Evolutionary conservation across 192 early-diverging fungal genomes (phyloP).

Genomic region (Coemansia umbellata): DNA sequence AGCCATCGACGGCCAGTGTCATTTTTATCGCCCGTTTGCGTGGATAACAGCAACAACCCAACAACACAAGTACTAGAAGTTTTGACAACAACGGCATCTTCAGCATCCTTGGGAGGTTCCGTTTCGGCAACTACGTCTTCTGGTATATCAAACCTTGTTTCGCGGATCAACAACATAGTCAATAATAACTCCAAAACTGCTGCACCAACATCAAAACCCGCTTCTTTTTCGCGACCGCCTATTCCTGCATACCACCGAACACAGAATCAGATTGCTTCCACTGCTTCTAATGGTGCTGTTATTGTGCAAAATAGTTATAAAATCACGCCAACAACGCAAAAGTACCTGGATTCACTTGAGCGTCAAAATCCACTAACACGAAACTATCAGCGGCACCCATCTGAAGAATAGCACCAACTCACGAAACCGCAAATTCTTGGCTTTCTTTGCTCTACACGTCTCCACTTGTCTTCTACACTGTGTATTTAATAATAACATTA

Average conservation of each 20-base stretch:
- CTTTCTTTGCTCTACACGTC: too few relatives aligned
- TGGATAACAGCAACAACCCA: not conserved
- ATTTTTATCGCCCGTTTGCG: slow-evolving; percentile 11
- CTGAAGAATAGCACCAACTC: too few relatives aligned
- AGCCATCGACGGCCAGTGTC: slow-evolving; percentile 10
- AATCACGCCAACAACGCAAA: slow-evolving; percentile 46
- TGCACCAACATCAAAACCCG: not conserved
- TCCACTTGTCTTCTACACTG: too few relatives aligned
- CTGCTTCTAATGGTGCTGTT: too few relatives aligned
- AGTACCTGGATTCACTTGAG: slow-evolving; percentile 41
- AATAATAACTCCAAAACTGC: slow-evolving; percentile 1
- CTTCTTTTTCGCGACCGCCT: slow-evolving; percentile 26
- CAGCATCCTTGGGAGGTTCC: not conserved
- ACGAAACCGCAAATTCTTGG: too few relatives aligned
- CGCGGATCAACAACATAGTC: slow-evolving; percentile 38
- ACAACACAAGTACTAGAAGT: not conserved
- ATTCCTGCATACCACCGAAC: slow-evolving; percentile 10
- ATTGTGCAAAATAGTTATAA: slow-evolving; percentile 14
- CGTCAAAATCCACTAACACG: too few relatives aligned
- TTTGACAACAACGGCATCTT: not conserved
- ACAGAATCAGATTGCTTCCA: not conserved
- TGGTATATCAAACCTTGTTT: slow-evolving; percentile 32
- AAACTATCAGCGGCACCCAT: too few relatives aligned
- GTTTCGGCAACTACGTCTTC: slow-evolving; percentile 4
- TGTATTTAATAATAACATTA: not conserved